phyloP scores from a whole-genome alignment of 176 grass and related monocot genomes.

The Aechmea fasciata region DNA sequence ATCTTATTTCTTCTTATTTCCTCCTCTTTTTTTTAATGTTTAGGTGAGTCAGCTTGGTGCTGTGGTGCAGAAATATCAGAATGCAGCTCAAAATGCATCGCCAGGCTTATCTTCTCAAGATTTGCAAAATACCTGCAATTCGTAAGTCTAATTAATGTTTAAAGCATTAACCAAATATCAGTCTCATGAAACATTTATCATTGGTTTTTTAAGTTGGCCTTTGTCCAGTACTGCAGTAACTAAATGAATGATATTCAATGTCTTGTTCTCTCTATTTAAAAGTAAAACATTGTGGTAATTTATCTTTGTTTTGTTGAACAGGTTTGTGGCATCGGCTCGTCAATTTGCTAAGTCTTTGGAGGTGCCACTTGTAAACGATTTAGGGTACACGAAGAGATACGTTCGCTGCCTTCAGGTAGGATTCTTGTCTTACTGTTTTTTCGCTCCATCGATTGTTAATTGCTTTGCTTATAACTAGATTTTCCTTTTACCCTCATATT shows the following conservation, averaged over 20 bases:
- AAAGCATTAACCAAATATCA: neutral
- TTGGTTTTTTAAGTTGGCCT: neutral
- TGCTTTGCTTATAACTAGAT: neutral
- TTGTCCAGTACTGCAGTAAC: neutral
- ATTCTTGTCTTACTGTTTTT: neutral
- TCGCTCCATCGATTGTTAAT: neutral
- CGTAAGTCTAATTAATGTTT: slow-evolving; percentile 38
- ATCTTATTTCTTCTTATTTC: neutral
- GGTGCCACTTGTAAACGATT: slow-evolving; percentile 95
- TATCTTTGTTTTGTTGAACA: slow-evolving; percentile 23
- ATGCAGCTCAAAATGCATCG: slow-evolving; percentile 42
- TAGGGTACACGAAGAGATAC: slow-evolving; percentile 98
- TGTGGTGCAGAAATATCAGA: slow-evolving; percentile 19
- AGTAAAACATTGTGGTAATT: neutral
- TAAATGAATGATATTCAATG: neutral
- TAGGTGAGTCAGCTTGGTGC: slow-evolving; percentile 19
- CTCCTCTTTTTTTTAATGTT: neutral
- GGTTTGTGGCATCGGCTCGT: slow-evolving; percentile 82
- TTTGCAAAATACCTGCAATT: slow-evolving; percentile 85
- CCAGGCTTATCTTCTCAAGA: slow-evolving; percentile 53
- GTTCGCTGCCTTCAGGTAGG: slow-evolving; percentile 94
- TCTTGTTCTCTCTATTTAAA: neutral
- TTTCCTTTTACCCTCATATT: neutral
- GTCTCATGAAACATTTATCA: neutral
- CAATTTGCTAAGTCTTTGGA: slow-evolving; percentile 80